phyloP scores from a whole-genome alignment of 371 early-diverging fungal genomes.

The Amoeboaphelidium occidentale region DNA sequence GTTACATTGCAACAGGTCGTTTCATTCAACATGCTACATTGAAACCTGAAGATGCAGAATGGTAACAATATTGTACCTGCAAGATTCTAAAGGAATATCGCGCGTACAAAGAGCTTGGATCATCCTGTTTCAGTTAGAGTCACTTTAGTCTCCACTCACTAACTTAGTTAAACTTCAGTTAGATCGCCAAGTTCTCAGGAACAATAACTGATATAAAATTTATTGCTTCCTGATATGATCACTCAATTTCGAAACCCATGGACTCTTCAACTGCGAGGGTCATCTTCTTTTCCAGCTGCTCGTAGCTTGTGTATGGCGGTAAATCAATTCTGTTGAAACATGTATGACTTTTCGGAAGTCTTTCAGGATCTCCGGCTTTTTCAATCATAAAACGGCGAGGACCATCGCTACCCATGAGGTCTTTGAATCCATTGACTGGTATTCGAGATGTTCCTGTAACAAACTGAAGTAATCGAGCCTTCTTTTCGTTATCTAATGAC shows the following conservation, averaged over 20 bases:
- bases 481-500: slow-evolving; percentile 73
- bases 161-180: no score
- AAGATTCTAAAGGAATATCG: no score
- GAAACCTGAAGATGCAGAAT: no score
- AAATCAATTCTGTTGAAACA: slow-evolving; percentile 92
- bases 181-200: no score
- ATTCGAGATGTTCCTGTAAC: slow-evolving; percentile 94
- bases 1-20: no score
- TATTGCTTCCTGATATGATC: neutral
- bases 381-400: slow-evolving; percentile 89
- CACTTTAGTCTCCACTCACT: no score
- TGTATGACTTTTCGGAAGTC: slow-evolving; percentile 79
- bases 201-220: no score
- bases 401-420: slow-evolving; percentile 88
- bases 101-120: no score
- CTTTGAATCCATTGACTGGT: slow-evolving; percentile 95
- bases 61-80: no score
- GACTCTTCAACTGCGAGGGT: slow-evolving; percentile 83
- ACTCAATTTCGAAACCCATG: slow-evolving; percentile 6
- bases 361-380: slow-evolving; percentile 58
- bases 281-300: slow-evolving; percentile 42
- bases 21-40: no score
- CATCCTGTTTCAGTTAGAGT: no score
- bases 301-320: slow-evolving; percentile 54
- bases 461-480: slow-evolving; percentile 83